These are phyloP conservation scores for Leishmania gerbilli DNA, from an alignment of 208 protist genomes.

Conservation along the genomic window DNA sequence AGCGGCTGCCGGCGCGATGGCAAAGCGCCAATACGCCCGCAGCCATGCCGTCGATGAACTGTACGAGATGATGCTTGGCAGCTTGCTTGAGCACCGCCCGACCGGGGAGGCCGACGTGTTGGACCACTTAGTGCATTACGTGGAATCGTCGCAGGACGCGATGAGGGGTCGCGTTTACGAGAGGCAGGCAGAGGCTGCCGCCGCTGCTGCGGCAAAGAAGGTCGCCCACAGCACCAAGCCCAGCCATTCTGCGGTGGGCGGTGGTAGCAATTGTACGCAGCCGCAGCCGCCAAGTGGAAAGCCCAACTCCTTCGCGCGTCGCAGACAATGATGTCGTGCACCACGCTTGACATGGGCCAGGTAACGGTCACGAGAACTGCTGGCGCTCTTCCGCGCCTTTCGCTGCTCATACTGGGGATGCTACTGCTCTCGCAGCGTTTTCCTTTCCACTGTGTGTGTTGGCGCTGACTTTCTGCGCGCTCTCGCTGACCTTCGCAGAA, in stretches of 20 bases:
- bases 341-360: neutral
- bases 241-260: neutral
- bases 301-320: slow-evolving; percentile 13
- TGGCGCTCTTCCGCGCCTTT: neutral
- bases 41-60: slow-evolving; percentile 60
- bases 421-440: neutral
- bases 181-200: slow-evolving; percentile 11
- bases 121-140: slow-evolving; percentile 59
- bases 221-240: neutral
- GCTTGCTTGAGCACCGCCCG: slow-evolving; percentile 44
- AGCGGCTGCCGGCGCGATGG: neutral
- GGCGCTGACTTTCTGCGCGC: neutral
- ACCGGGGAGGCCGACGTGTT: slow-evolving; percentile 46
- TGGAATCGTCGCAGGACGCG: slow-evolving; percentile 33
- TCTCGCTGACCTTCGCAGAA: neutral
- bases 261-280: neutral
- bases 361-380: neutral
- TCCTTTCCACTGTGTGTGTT: neutral
- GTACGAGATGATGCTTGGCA: slow-evolving; percentile 64
- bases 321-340: slow-evolving; percentile 3
- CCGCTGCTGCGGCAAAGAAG: neutral
- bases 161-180: slow-evolving; percentile 20
- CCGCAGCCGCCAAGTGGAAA: slow-evolving; percentile 26
- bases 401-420: neutral
- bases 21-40: slow-evolving; percentile 36